Conservation (phyloP, 1,139 yeast species). For the Pichia sorboxylosa region DNA sequence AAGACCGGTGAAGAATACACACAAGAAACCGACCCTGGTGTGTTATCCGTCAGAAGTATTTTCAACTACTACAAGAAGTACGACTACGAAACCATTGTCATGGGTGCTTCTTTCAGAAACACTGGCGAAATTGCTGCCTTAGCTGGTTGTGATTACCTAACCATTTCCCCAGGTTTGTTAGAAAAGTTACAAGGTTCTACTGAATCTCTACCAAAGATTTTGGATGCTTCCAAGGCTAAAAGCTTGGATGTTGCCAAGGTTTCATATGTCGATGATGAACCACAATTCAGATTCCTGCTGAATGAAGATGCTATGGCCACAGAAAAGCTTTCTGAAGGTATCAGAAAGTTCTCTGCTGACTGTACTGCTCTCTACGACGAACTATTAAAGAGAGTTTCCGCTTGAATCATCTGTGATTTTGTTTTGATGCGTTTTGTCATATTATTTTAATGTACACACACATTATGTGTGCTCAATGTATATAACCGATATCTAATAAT, state of each 20-base stretch:
- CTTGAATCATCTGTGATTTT: conserved; percentile 23
- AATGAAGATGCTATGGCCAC: conserved; percentile 99
- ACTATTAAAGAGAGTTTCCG: conserved; percentile 61
- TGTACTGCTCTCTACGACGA: conserved; percentile 71
- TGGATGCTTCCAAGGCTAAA: conserved; percentile 49
- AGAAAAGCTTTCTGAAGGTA: conserved; percentile 96
- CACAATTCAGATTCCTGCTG: conserved; percentile 79
- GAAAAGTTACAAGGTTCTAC: conserved; percentile 77
- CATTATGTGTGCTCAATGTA: neutral
- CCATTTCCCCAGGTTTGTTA: conserved; percentile 87
- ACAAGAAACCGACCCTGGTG: conserved; percentile 91
- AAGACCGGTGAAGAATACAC: conserved; percentile 81
- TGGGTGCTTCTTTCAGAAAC: conserved; percentile 99
- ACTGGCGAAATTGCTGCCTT: conserved; percentile 90
- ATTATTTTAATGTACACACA: too few species aligned
- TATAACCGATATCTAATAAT: too few species aligned
- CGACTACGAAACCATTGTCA: conserved; percentile 93
- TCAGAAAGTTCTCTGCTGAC: conserved; percentile 93
- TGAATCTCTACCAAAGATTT: conserved; percentile 68
- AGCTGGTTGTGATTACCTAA: conserved; percentile 95
- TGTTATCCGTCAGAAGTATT: conserved; percentile 71
- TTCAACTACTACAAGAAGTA: conserved; percentile 97
- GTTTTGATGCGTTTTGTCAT: too few species aligned
- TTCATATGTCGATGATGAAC: conserved; percentile 72
- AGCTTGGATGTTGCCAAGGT: conserved; percentile 55